Evolutionary conservation across 257 asterid species (phyloP).

Genomic region (Nemophila menziesii): DNA sequence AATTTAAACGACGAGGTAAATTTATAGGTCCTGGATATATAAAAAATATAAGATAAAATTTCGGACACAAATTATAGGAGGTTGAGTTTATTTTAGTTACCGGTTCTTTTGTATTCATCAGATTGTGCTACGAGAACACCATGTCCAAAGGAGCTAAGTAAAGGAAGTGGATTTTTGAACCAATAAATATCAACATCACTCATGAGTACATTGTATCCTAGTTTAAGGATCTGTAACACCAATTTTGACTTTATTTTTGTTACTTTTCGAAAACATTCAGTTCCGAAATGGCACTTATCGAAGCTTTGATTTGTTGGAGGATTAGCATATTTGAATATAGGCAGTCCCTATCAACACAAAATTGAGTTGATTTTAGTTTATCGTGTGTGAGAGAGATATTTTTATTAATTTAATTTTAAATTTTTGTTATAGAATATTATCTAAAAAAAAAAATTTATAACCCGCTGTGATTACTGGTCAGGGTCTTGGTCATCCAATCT

Average conservation of each 20-base stretch:
- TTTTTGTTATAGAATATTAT: too few relatives aligned
- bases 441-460: too few relatives aligned
- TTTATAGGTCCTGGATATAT: conserved; percentile 67
- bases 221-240: conserved; percentile 75
- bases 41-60: background rate
- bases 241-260: conserved; percentile 83
- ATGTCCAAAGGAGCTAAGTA: conserved; percentile 69
- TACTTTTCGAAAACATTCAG: conserved; percentile 83
- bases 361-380: background rate
- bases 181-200: conserved; percentile 43
- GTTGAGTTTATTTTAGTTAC: conserved; percentile 20
- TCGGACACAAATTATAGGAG: too few relatives aligned
- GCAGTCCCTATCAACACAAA: conserved; percentile 56
- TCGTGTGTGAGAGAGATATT: too few relatives aligned
- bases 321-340: conserved; percentile 50
- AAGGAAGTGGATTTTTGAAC: conserved; percentile 59
- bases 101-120: conserved; percentile 63
- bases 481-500: too few relatives aligned
- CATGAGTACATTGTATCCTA: conserved; percentile 47
- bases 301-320: conserved; percentile 70
- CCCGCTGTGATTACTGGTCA: too few relatives aligned
- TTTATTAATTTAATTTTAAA: too few relatives aligned
- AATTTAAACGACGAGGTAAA: conserved; percentile 87
- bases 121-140: conserved; percentile 74
- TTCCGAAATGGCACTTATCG: conserved; percentile 87